Evolutionary conservation across 2,329 filamentous ascomycete genomes (phyloP).

Genomic region (Fonsecaea pedrosoi): DNA sequence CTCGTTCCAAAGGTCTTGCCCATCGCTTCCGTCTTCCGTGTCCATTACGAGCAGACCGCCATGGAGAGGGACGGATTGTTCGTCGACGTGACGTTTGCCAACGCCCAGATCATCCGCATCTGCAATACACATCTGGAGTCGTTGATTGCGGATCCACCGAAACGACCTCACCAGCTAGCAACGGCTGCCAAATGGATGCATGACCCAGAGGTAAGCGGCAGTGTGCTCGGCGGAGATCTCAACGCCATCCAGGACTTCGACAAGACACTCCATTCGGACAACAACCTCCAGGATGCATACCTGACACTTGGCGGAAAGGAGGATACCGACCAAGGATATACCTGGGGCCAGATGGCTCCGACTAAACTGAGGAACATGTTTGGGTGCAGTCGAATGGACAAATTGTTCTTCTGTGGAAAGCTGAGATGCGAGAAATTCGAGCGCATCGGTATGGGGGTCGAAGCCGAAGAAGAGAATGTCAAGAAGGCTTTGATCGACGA

Average conservation of each 20-base stretch:
- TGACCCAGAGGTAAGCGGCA: constrained; percentile 42
- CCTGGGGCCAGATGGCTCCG: constrained; percentile 64
- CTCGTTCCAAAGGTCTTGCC: constrained; percentile 58
- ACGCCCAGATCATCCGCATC: constrained; percentile 50
- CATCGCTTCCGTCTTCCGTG: constrained; percentile 57
- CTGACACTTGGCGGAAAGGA: constrained; percentile 60
- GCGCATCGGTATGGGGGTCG: constrained; percentile 57
- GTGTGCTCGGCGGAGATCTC: constrained; percentile 61
- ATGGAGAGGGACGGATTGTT: constrained; percentile 64
- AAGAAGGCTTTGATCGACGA: constrained; percentile 33
- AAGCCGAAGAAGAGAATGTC: constrained; percentile 44
- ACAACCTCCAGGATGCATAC: constrained; percentile 60
- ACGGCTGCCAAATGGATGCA: constrained; percentile 55
- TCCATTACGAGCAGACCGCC: constrained; percentile 56
- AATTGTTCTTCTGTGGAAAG: constrained; percentile 57
- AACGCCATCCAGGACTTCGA: constrained; percentile 66
- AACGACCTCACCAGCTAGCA: constrained; percentile 58
- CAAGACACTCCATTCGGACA: constrained; percentile 55
- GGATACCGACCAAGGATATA: constrained; percentile 60
- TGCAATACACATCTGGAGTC: constrained; percentile 67
- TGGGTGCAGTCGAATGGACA: constrained; percentile 63
- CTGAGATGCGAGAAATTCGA: constrained; percentile 57
- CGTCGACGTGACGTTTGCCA: constrained; percentile 54
- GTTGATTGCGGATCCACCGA: constrained; percentile 56
- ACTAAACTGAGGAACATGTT: constrained; percentile 52